These are phyloP conservation scores for Ehretia macrophylla DNA, from an alignment of 257 asterid genomes.

Conservation along the genomic window DNA sequence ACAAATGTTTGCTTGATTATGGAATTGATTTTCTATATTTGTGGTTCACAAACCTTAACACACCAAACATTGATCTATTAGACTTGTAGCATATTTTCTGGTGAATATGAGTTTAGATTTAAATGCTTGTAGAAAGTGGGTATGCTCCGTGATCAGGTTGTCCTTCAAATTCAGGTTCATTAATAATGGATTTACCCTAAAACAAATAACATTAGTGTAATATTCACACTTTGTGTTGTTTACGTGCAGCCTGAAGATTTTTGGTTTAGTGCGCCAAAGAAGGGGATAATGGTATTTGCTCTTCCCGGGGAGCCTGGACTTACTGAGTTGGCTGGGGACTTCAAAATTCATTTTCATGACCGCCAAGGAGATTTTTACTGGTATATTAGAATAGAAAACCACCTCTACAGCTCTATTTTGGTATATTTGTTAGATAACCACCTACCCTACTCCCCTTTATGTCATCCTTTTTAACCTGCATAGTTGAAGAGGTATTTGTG, in stretches of 20 bases:
- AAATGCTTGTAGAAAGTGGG: too few relatives aligned
- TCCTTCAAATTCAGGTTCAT: neutral
- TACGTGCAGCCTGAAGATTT: slow-evolving; percentile 84
- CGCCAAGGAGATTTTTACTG: slow-evolving; percentile 99
- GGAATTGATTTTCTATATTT: too few relatives aligned
- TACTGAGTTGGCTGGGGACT: slow-evolving; percentile 86
- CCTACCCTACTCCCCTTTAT: too few relatives aligned
- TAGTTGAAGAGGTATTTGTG: neutral
- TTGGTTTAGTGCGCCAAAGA: slow-evolving; percentile 96
- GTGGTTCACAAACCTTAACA: too few relatives aligned
- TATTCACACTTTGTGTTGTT: neutral
- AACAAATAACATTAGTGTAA: neutral
- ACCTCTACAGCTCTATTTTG: neutral
- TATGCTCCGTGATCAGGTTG: too few relatives aligned
- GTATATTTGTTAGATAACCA: too few relatives aligned
- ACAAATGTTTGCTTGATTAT: too few relatives aligned
- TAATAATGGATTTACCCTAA: neutral
- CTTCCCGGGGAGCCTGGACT: slow-evolving; percentile 99
- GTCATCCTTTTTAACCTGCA: neutral
- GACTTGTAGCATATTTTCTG: too few relatives aligned
- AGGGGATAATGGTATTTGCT: slow-evolving; percentile 96
- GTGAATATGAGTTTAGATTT: too few relatives aligned
- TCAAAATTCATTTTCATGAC: slow-evolving; percentile 94
- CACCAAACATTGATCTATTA: too few relatives aligned
- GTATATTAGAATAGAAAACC: slow-evolving; percentile 26